Base-by-base conservation (phyloP, 2,329 filamentous ascomycete genomes). In the Meredithiella fracta region DNA sequence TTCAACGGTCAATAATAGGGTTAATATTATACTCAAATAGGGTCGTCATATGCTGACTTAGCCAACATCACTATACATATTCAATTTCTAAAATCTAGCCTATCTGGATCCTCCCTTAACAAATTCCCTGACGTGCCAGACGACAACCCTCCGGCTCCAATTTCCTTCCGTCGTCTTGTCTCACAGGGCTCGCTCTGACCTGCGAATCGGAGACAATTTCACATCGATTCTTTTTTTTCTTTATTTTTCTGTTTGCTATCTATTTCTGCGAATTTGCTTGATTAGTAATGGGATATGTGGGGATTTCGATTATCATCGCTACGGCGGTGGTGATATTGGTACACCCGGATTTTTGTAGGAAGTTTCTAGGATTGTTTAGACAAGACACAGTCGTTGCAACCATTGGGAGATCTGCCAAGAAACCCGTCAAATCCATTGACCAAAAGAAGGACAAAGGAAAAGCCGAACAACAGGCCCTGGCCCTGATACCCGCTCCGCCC, bases 241-340 rank as follows among this genome's bases (percentile, higher is more conserved):
- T 34, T 34, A 11, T 34, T 34, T 11, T 34, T 34, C 29, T 47
- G 42, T 8, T 53, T 38, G 37, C 40, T 40, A 26, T 53, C 4
- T 37, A 1, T 11, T 11, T 34, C 29, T 34, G 29, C 17, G 5
- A 15, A 17, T 20, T 23, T n/a, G 42, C 1, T 15, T 47, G 14
- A 14, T 25, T 11, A 56, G 62, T 56, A 54, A 82, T 82, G 78
- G 75, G 70, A 60, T 65, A 80, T 62, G 62, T 83, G 60, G 79
- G 77, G 60, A 67, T 82, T 60, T 79, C 79, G n/a, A 69, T 84
- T 60, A 70, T 83, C 62, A 65, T 83, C 60, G 79, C 75, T 47
- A 79, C 79, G 0, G 67, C 82, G 56, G 72, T 82, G 49, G 77
- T 75, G 62, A 66, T 82, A 60, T 68, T 75, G 62, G 70, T 82